Percentiles rank a stretch among this genome's conserved stretches.
Evolutionary conservation across 768 basidiomycete genomes (phyloP).

Genomic region (Trichaptum fuscoviolaceum): DNA sequence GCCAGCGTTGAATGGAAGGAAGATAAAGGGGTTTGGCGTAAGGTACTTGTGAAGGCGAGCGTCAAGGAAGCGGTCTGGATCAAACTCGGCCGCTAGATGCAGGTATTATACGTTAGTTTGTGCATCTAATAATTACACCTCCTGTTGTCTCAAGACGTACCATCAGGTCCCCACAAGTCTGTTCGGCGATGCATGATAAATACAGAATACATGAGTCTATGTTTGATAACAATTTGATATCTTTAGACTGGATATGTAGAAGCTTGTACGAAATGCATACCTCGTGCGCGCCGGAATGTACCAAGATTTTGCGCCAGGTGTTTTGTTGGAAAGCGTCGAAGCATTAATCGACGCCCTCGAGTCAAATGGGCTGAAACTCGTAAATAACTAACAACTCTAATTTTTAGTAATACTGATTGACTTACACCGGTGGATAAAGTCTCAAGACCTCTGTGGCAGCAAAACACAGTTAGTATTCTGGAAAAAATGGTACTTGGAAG

Average conservation of each 20-base stretch:
- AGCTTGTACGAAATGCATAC: conserved; percentile 5
- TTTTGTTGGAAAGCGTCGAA: conserved; percentile 17
- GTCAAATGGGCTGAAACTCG: conserved; percentile 22
- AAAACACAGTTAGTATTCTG: neutral
- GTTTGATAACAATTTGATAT: conserved; percentile 20
- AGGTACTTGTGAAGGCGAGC: conserved; percentile 48
- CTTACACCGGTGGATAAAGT: conserved; percentile 29
- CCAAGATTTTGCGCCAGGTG: conserved; percentile 20
- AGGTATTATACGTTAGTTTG: neutral
- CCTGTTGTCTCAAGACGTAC: conserved; percentile 11
- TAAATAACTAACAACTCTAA: conserved; percentile 7
- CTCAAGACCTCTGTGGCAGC: conserved; percentile 35
- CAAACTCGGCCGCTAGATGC: conserved; percentile 37
- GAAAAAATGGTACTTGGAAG: neutral
- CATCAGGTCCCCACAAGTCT: conserved; percentile 56
- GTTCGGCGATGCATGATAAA: conserved; percentile 33
- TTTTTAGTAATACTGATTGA: conserved; percentile 2
- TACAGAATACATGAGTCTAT: conserved; percentile 22
- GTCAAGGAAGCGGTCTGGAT: conserved; percentile 64
- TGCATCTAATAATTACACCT: neutral
- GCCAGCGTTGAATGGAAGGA: conserved; percentile 55
- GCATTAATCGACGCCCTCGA: conserved; percentile 19
- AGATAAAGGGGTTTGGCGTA: conserved; percentile 59
- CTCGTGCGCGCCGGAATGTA: conserved; percentile 21
- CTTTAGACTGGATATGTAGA: conserved; percentile 16